Base-by-base conservation (phyloP, 2,329 filamentous ascomycete genomes). In the Verticillium nubilum region DNA sequence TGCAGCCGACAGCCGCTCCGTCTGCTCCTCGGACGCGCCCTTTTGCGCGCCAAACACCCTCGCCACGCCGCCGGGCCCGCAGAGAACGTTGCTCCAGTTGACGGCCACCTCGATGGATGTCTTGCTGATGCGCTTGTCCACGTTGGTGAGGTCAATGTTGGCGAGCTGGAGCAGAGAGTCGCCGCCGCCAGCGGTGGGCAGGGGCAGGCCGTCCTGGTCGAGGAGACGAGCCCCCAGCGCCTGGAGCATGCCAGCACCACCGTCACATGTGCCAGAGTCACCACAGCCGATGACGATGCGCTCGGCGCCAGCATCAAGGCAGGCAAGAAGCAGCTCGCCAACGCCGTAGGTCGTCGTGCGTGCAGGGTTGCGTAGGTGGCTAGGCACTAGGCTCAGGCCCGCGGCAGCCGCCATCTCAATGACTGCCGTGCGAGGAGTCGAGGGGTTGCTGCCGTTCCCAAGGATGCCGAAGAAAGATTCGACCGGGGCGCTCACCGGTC, bases 351-450 rank as follows among this genome's bases (percentile, higher is more conserved):
- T 81, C 0, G 80, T 83, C 4, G 80, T 83, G 10, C 71, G 58
- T 1, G 75, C 76, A 0, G 80, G 80, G 63, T 82, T 73, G 33
- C 80, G 76, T 33, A 68, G 67, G 31, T 71, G 66, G 10, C 69
- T 67, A 0, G 80, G 80, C 1, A 83, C 78, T 7, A 83, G 69
- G 56, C 78, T 76, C 6, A 83, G 70, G 1, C 80, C 80, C 25
- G 80, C 80, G 1, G 79, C 80, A 5, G 80, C 78, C 5, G 80
- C 80, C 77, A 83, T 82, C 60, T 83, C 80, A 13, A 83, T 68
- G 6, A 82, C 76, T 3, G 78, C 80, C 5, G 78, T 81, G 19
- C 60, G 62, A 29, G 52, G 52, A 58, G 61, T 69, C 58, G 37
- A 57, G 10, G 26, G 42, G 1, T 35, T 57, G 23, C 28, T 69